phyloP scores from a whole-genome alignment of 768 basidiomycete genomes.

The Mycena olivaceomarginata region DNA sequence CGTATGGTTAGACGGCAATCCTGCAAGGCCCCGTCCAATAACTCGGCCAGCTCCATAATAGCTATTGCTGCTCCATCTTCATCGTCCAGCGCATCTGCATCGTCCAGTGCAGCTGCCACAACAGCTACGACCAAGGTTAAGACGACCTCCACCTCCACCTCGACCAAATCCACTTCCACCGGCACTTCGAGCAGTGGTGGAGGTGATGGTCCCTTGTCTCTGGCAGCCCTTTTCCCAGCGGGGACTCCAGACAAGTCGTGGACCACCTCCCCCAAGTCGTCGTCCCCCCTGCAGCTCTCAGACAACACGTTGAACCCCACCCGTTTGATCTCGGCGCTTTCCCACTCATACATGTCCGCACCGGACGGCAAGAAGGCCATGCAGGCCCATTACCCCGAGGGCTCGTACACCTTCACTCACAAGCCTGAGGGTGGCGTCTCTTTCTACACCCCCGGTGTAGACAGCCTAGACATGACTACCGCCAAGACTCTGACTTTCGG shows the following conservation, averaged over 20 bases:
- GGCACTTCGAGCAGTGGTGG: conserved; percentile 35
- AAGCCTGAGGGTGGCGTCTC: conserved; percentile 76
- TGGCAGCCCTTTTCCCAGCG: conserved; percentile 66
- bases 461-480: conserved; percentile 68
- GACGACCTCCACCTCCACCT: conserved; percentile 43
- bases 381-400: conserved; percentile 73
- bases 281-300: conserved; percentile 61
- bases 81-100: conserved; percentile 13
- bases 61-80: conserved; percentile 45
- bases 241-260: conserved; percentile 59
- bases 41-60: conserved; percentile 34
- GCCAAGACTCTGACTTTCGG: conserved; percentile 82
- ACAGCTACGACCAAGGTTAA: conserved; percentile 46
- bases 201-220: conserved; percentile 38
- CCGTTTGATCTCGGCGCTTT: conserved; percentile 58
- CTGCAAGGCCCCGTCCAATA: conserved; percentile 34
- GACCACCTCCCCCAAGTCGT: conserved; percentile 64
- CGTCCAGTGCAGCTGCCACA: conserved; percentile 1
- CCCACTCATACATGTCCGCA: conserved; percentile 64
- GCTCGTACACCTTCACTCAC: conserved; percentile 72
- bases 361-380: conserved; percentile 73
- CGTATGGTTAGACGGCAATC: conserved; percentile 21
- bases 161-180: conserved; percentile 42
- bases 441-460: conserved; percentile 81
- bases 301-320: conserved; percentile 67